Conservation (phyloP, 352 stramenopile species). For the Pythium brachiatum region DNA sequence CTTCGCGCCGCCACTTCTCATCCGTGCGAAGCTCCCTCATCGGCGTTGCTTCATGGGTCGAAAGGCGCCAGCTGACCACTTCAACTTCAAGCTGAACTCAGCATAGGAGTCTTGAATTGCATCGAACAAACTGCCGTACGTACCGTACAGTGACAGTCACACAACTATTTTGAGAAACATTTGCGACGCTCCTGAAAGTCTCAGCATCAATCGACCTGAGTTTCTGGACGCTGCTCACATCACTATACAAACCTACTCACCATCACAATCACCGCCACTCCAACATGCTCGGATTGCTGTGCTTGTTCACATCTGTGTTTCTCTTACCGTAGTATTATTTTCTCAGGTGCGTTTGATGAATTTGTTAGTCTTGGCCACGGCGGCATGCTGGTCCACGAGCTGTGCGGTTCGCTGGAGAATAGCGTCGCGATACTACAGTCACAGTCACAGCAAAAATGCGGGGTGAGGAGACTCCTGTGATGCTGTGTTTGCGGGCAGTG, state of each 20-base stretch:
- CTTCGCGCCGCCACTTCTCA: neutral
- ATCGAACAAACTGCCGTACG: neutral
- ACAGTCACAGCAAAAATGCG: neutral
- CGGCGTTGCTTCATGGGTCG: too few species aligned
- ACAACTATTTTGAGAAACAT: neutral
- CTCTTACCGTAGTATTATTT: neutral
- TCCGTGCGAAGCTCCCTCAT: neutral
- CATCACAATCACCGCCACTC: neutral
- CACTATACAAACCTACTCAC: too few species aligned
- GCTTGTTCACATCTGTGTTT: neutral
- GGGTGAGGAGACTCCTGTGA: neutral
- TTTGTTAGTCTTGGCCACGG: slow-evolving; percentile 43
- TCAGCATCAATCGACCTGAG: too few species aligned
- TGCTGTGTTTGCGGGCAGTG: neutral
- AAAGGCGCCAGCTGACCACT: neutral
- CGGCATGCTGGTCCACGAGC: slow-evolving; percentile 61
- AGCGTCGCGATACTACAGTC: slow-evolving; percentile 57
- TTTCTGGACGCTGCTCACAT: too few species aligned
- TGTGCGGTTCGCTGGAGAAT: slow-evolving; percentile 53
- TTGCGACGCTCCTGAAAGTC: neutral
- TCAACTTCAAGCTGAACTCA: neutral
- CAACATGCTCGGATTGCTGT: neutral
- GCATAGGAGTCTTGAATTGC: too few species aligned
- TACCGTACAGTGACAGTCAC: neutral
- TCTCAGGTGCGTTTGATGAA: slow-evolving; percentile 45